These are phyloP conservation scores for Botryococcus braunii DNA, from an alignment of 163 green algal genomes.

Conservation along the genomic window DNA sequence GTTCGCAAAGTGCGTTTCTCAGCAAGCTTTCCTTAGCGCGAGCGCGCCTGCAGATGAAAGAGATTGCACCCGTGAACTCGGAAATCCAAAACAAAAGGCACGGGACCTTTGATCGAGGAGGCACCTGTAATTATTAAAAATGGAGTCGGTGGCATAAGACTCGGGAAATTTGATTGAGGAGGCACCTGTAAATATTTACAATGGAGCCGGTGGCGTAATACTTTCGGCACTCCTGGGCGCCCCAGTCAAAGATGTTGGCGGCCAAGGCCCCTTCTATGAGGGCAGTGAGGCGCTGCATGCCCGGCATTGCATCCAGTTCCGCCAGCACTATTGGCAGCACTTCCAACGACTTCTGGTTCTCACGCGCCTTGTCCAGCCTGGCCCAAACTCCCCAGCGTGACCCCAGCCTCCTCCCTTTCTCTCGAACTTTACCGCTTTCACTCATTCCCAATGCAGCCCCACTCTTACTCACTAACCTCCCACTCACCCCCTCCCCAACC, in stretches of 20 bases:
- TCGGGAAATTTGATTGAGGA: no score
- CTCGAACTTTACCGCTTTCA: neutral
- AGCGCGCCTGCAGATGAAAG: neutral
- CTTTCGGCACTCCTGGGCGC: constrained; percentile 64
- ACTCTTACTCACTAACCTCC: neutral
- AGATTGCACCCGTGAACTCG: neutral
- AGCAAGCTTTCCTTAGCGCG: no score
- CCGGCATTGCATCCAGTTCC: constrained; percentile 74
- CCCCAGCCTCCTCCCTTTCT: neutral
- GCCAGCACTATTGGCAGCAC: constrained; percentile 84
- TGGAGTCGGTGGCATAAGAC: no score
- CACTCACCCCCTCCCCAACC: no score
- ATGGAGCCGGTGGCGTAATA: constrained; percentile 85
- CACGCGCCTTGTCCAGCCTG: constrained; percentile 73
- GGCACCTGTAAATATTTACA: constrained; percentile 84
- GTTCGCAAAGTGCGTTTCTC: no score
- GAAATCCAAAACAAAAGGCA: no score
- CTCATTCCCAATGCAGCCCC: neutral
- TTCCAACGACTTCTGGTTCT: constrained; percentile 82
- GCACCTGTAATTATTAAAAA: neutral
- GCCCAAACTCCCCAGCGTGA: neutral
- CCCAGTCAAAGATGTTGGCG: constrained; percentile 99
- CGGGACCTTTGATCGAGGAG: neutral
- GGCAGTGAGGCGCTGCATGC: constrained; percentile 42
- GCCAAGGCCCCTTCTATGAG: constrained; percentile 63